phyloP scores from a whole-genome alignment of 208 protist species.

The Acanthamoeba lenticulata region DNA sequence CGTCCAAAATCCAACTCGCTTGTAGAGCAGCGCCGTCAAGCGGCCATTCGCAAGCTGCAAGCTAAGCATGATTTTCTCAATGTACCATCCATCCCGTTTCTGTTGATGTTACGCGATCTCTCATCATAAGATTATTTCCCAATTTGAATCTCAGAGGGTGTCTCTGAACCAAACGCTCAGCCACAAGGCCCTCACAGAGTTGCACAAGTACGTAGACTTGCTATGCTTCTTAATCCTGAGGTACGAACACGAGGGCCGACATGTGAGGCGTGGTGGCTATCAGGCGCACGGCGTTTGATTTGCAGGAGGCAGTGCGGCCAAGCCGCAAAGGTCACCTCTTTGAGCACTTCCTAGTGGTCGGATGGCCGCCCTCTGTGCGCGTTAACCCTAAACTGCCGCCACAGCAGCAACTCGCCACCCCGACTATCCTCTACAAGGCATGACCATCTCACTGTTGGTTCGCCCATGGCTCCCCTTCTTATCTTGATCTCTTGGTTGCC shows the following conservation, averaged over 20 bases:
- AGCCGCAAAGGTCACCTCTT: conserved; percentile 10
- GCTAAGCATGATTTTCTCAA: background rate
- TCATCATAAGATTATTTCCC: background rate
- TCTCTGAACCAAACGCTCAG: background rate
- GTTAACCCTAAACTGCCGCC: background rate
- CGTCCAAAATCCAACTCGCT: background rate
- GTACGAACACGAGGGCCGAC: background rate
- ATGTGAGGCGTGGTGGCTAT: background rate
- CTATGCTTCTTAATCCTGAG: background rate
- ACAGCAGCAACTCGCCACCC: background rate
- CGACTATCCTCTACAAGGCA: conserved; percentile 3
- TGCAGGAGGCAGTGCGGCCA: background rate
- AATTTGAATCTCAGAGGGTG: background rate
- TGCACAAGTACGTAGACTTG: background rate
- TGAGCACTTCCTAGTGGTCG: conserved; percentile 28
- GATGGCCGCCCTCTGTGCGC: background rate
- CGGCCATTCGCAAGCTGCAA: background rate
- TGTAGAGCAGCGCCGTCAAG: background rate
- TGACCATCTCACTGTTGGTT: background rate
- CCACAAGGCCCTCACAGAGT: background rate
- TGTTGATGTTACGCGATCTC: background rate
- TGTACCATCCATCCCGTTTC: background rate
- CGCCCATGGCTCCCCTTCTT: background rate
- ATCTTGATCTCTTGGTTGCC: background rate
- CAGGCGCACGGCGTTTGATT: background rate